Evolutionary conservation across 768 basidiomycete genomes (phyloP).

Genomic region (Tylopilus vinaceipallidus): DNA sequence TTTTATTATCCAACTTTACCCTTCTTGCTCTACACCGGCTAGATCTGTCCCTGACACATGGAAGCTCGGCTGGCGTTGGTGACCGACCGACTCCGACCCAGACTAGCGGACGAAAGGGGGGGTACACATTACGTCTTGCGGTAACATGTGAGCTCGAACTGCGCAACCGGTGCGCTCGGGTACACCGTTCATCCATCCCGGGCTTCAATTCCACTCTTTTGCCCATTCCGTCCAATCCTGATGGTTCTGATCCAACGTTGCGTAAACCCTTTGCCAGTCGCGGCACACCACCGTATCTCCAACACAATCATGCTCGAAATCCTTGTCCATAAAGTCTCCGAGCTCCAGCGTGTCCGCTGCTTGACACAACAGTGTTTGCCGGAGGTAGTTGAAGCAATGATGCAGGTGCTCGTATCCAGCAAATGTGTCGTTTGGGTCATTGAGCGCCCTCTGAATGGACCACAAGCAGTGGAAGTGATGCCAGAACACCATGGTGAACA

Average conservation of each 20-base stretch:
- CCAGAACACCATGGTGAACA: constrained; percentile 11
- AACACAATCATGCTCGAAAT: constrained; percentile 8
- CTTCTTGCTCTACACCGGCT: too few species aligned
- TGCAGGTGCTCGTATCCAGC: constrained; percentile 9
- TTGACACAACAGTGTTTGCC: constrained; percentile 13
- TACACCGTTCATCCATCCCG: too few species aligned
- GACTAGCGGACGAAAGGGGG: too few species aligned
- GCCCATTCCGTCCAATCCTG: constrained; percentile 9
- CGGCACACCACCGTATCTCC: constrained; percentile 15
- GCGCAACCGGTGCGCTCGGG: too few species aligned
- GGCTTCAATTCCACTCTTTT: constrained; percentile 13
- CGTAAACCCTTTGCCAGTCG: constrained; percentile 9
- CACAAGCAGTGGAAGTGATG: constrained; percentile 16
- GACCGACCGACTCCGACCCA: too few species aligned
- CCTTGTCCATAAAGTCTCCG: constrained; percentile 15
- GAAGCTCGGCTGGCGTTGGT: too few species aligned
- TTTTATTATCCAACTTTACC: too few species aligned
- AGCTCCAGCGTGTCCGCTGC: constrained; percentile 15
- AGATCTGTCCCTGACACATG: too few species aligned
- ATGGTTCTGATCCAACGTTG: constrained; percentile 5
- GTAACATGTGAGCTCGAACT: too few species aligned
- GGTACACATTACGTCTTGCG: too few species aligned
- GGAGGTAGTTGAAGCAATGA: constrained; percentile 16
- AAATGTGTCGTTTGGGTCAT: constrained; percentile 8
- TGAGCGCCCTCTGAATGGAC: constrained; percentile 11